A percentile compares a stretch with the other conserved stretches of the same genome.
Conservation (phyloP, 139 green algal species). For the Chlorella vulgaris region DNA sequence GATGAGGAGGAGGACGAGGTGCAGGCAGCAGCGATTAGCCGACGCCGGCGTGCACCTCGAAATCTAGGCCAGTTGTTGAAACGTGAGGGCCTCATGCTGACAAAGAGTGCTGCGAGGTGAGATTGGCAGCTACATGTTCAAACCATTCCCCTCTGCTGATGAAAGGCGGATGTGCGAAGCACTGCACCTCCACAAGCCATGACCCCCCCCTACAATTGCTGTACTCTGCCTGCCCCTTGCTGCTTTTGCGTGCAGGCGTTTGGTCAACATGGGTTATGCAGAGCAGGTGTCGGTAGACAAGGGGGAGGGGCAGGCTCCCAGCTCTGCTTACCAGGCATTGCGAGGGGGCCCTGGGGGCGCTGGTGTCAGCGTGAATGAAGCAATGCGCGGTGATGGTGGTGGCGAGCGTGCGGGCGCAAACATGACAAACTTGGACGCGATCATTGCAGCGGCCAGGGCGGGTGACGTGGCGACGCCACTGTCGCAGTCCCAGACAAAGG, state of each 20-base stretch:
- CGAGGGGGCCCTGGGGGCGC: not conserved
- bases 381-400: too few species aligned
- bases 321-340: not conserved
- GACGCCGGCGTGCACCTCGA: not conserved
- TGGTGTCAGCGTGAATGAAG: too few species aligned
- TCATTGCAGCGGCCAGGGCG: not conserved
- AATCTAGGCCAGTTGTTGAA: conserved; percentile 25
- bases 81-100: conserved; percentile 11
- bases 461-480: not conserved
- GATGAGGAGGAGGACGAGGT: not conserved
- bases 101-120: conserved; percentile 17
- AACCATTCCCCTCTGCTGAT: too few species aligned
- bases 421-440: not conserved
- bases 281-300: not conserved
- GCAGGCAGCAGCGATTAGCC: not conserved
- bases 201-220: too few species aligned
- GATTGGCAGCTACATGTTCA: too few species aligned
- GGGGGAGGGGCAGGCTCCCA: not conserved
- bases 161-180: too few species aligned
- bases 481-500: not conserved
- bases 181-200: not conserved
- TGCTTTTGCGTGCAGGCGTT: not conserved
- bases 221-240: too few species aligned
- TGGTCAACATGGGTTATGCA: conserved; percentile 18
- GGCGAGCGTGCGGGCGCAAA: not conserved